These are phyloP conservation scores for Amylocarpus encephaloides DNA, from an alignment of 2,329 filamentous ascomycete species.

Conservation along the genomic window DNA sequence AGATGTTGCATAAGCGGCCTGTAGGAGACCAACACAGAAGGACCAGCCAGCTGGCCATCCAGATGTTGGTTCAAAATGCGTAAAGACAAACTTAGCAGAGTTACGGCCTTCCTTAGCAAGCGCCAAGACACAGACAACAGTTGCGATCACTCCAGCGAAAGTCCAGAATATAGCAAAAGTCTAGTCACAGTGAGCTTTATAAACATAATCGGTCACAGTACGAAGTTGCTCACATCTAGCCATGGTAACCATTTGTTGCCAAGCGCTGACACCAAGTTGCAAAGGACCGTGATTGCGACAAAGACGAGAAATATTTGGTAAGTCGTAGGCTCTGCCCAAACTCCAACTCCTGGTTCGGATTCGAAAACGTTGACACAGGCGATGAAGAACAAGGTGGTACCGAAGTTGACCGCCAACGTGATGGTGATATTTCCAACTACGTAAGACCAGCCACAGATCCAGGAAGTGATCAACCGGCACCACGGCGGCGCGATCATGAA, in stretches of 20 bases:
- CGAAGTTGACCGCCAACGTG: slow-evolving; percentile 66
- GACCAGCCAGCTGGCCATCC: slow-evolving; percentile 68
- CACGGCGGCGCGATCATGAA: slow-evolving; percentile 60
- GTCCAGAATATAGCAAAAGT: slow-evolving; percentile 71
- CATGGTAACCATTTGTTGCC: slow-evolving; percentile 48
- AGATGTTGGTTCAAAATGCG: slow-evolving; percentile 60
- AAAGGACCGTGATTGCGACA: slow-evolving; percentile 41
- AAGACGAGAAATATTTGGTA: slow-evolving; percentile 45
- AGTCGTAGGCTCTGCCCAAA: slow-evolving; percentile 36
- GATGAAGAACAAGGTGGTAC: slow-evolving; percentile 37
- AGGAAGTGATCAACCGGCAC: slow-evolving; percentile 57
- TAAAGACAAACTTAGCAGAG: slow-evolving; percentile 57
- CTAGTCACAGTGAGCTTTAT: slow-evolving; percentile 32
- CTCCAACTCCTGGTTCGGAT: slow-evolving; percentile 38
- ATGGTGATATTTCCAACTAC: slow-evolving; percentile 74
- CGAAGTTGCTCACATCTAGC: slow-evolving; percentile 53
- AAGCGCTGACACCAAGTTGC: slow-evolving; percentile 45
- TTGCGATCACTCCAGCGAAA: slow-evolving; percentile 62
- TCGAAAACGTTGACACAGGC: slow-evolving; percentile 51
- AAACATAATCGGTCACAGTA: background rate
- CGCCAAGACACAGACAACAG: slow-evolving; percentile 55
- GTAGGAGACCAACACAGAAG: slow-evolving; percentile 65
- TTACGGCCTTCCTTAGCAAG: slow-evolving; percentile 56
- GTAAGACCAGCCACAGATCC: slow-evolving; percentile 68
- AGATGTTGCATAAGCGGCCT: slow-evolving; percentile 67